A percentile compares a stretch with the other conserved stretches of the same genome.
These are phyloP conservation scores for Coemansia asiatica DNA, from an alignment of 192 early-diverging fungal species.

Conservation along the genomic window DNA sequence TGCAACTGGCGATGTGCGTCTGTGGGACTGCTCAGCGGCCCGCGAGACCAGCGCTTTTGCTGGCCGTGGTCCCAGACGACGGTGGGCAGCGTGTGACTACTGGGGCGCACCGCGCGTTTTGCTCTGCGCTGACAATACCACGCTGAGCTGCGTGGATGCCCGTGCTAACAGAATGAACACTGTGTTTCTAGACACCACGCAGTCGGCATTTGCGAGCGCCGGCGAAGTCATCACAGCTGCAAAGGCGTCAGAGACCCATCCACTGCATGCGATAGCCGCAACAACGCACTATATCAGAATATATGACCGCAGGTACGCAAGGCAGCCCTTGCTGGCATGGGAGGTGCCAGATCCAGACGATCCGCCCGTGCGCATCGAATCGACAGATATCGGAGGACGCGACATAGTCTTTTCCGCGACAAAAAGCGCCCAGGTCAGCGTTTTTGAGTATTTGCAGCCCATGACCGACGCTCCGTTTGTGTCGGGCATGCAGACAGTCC, in stretches of 20 bases:
- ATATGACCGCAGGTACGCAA: slow-evolving; percentile 41
- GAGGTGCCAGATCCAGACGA: slow-evolving; percentile 7
- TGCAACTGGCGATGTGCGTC: slow-evolving; percentile 22
- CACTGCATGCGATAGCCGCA: slow-evolving; percentile 41
- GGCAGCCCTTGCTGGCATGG: slow-evolving; percentile 43
- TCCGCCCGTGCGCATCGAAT: slow-evolving; percentile 29
- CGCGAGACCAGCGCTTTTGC: slow-evolving; percentile 1
- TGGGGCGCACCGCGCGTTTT: slow-evolving; percentile 43
- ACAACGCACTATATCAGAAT: slow-evolving; percentile 40
- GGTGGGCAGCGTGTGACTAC: slow-evolving; percentile 49
- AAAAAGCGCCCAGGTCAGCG: background rate
- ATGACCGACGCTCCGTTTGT: slow-evolving; percentile 28
- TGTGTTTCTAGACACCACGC: slow-evolving; percentile 7
- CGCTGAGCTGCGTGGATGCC: slow-evolving; percentile 23
- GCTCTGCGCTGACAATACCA: slow-evolving; percentile 28
- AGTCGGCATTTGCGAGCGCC: slow-evolving; percentile 18
- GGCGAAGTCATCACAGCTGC: slow-evolving; percentile 36
- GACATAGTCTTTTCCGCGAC: slow-evolving; percentile 16
- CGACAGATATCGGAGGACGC: slow-evolving; percentile 18
- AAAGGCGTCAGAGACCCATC: slow-evolving; percentile 30
- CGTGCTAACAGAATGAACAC: slow-evolving; percentile 13
- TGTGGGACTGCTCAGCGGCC: slow-evolving; percentile 36
- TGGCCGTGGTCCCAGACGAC: background rate
- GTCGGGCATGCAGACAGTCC: slow-evolving; percentile 31
- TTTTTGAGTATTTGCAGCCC: slow-evolving; percentile 31